Base-by-base conservation (phyloP, 257 asterid genomes). In the Jacaranda mimosifolia region DNA sequence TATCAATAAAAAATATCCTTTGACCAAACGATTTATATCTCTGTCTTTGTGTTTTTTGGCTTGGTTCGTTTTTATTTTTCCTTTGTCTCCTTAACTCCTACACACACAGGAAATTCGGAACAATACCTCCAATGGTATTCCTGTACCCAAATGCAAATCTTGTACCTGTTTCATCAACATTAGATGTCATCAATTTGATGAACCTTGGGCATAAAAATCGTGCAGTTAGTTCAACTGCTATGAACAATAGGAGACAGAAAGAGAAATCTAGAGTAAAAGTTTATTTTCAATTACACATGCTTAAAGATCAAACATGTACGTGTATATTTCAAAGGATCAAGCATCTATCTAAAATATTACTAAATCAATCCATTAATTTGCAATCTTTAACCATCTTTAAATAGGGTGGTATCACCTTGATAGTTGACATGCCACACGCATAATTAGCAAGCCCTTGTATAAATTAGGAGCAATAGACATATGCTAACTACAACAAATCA, bases 61-160 rank as follows among this genome's bases (percentile, higher is more conserved):
- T 74, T 65, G n/a, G 9, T 45, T 36, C 51, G 38, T 5, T 62
- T 49, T 52, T n/a, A n/a, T n/a, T n/a, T n/a, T n/a, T n/a, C n/a
- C 12, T 1, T 18, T 52, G 12, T 52, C 12, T n/a, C 77, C 96
- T 91, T 91, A 86, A 93, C 96, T 83, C 63, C 7, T 21, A 52
- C 84, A 68, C 78, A 93, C 97, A 53, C 77, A 91, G 78, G 98
- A 94, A 79, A 94, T 94, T 36, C 90, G 92, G 63, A 91, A 90
- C 70, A 87, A 83, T 64, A 75, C 97, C 32, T 82, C 85, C 67
- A 89, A 90, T 58, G 98, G 98, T 51, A 80, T 94, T 52, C 90
- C 85, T 65, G 94, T 94, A 55, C 98, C n/a, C 98, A 8, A 91
- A 89, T 76, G 98, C 98, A 40, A 94, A 89, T 72, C 77, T 87